Percentiles rank a stretch among this genome's conserved stretches.
Conservation (phyloP, 768 basidiomycete genomes). For the Termitomyces sp. region DNA sequence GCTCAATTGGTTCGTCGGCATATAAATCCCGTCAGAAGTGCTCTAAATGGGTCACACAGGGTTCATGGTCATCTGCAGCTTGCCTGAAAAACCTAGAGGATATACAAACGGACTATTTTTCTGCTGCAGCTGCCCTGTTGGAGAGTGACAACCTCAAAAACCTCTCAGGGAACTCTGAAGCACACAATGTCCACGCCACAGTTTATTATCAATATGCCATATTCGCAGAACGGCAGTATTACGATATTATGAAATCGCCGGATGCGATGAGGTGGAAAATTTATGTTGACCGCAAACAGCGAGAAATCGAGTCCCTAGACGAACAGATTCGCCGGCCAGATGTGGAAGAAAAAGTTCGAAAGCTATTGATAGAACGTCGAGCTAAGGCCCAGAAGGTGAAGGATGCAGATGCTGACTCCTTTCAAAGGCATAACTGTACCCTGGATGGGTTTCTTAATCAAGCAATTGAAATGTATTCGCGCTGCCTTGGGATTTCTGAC, state of each 20-base stretch:
- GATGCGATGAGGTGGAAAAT: slow-evolving; percentile 66
- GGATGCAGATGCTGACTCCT: slow-evolving; percentile 41
- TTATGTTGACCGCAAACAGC: slow-evolving; percentile 66
- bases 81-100: slow-evolving; percentile 73
- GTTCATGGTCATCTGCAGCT: slow-evolving; percentile 87
- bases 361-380: slow-evolving; percentile 19
- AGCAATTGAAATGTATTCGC: slow-evolving; percentile 84
- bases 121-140: slow-evolving; percentile 43
- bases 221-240: slow-evolving; percentile 88
- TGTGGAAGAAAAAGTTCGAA: slow-evolving; percentile 7
- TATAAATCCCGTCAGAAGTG: background rate
- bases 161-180: slow-evolving; percentile 4
- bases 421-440: slow-evolving; percentile 50
- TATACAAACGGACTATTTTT: slow-evolving; percentile 69
- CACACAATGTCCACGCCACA: slow-evolving; percentile 36
- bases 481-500: slow-evolving; percentile 65
- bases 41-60: slow-evolving; percentile 40
- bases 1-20: slow-evolving; percentile 56
- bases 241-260: slow-evolving; percentile 60
- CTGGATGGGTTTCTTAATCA: slow-evolving; percentile 61
- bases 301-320: slow-evolving; percentile 58
- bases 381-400: slow-evolving; percentile 28
- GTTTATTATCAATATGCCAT: slow-evolving; percentile 80
- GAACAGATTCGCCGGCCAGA: slow-evolving; percentile 23
- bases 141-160: slow-evolving; percentile 16